Evolutionary conservation across 768 basidiomycete species (phyloP).

Genomic region (Russula sp.): DNA sequence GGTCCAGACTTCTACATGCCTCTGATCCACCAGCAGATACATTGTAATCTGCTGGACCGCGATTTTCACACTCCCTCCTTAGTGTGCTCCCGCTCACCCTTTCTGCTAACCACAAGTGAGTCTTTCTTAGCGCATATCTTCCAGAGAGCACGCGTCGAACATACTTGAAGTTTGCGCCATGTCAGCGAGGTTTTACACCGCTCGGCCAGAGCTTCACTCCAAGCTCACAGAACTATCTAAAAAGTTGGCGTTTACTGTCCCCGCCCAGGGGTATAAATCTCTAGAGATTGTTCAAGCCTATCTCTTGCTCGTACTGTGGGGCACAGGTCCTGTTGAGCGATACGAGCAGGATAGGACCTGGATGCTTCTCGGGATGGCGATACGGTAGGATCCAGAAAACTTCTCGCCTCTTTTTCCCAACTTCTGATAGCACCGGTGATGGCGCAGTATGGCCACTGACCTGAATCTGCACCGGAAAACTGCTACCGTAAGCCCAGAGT

Average conservation of each 20-base stretch:
- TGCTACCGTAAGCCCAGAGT: constrained; percentile 48
- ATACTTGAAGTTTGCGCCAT: constrained; percentile 77
- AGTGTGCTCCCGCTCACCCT: constrained; percentile 90
- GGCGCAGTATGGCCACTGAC: constrained; percentile 83
- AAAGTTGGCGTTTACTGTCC: constrained; percentile 81
- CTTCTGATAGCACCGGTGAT: neutral
- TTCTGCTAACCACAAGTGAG: constrained; percentile 87
- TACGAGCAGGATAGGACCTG: constrained; percentile 97
- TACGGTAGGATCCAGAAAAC: constrained; percentile 42
- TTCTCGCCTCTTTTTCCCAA: neutral
- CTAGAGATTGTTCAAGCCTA: constrained; percentile 95
- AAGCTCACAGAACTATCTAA: constrained; percentile 76
- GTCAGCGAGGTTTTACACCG: constrained; percentile 80
- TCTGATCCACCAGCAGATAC: constrained; percentile 41
- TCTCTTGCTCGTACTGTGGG: constrained; percentile 81
- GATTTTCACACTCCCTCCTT: constrained; percentile 92
- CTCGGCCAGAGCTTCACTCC: constrained; percentile 73
- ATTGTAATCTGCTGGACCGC: constrained; percentile 73
- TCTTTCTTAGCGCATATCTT: constrained; percentile 24
- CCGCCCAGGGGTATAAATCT: constrained; percentile 84
- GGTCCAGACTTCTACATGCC: neutral
- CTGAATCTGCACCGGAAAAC: constrained; percentile 92
- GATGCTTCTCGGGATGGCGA: constrained; percentile 81
- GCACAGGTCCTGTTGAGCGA: constrained; percentile 89
- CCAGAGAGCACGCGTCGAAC: neutral